Base-by-base conservation (phyloP, 495 filamentous ascomycete genomes). In the Podospora didyma region DNA sequence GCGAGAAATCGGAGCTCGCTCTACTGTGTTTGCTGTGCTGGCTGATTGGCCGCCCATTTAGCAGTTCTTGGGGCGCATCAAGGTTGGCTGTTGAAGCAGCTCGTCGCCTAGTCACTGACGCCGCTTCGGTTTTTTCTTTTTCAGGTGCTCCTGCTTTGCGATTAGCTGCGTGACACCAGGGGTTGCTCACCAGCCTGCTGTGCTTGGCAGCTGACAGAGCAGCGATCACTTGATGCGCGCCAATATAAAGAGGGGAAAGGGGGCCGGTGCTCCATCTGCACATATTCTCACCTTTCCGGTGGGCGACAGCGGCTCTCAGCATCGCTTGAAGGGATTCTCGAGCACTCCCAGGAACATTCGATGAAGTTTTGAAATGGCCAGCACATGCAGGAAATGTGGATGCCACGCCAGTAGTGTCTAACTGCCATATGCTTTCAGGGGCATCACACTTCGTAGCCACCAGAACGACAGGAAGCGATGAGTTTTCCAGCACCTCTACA, bases 371-470 rank as follows among this genome's bases (percentile, higher is more conserved):
- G 60, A 88, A 86, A 53, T 87, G 82, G 54, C 86, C 85, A 57
- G 91, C 77, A 52, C 81, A 82, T 12, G 79, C 79, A 35, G 86
- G 70, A 51, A 79, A 79, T 78, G 50, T 82, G 73, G 54, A 79
- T 66, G 88, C 83, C 46, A 93, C 77, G 24, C 60, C 75, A 12
- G 75, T 73, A 10, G 84, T 78, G 61, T 89, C 78, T 41, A 88
- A 70, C 57, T 86, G 76, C 21, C 84, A 80, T 10, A 73, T 64
- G 37, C 74, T 78, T 26, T 82, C 79, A 20, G 84, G 83, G 31
- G 80, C 79, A 65, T 95, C 91, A 74, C 88, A 93, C 77, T 95
- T 96, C 61, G 86, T 90, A 50, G 89, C 86, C 34, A 93, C 90
- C 46, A 95, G 79, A 44, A 91, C 73, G 55, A 84, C 85, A 7